Base-by-base conservation (phyloP, 441 rosid species). In the Metrosideros polymorpha region DNA sequence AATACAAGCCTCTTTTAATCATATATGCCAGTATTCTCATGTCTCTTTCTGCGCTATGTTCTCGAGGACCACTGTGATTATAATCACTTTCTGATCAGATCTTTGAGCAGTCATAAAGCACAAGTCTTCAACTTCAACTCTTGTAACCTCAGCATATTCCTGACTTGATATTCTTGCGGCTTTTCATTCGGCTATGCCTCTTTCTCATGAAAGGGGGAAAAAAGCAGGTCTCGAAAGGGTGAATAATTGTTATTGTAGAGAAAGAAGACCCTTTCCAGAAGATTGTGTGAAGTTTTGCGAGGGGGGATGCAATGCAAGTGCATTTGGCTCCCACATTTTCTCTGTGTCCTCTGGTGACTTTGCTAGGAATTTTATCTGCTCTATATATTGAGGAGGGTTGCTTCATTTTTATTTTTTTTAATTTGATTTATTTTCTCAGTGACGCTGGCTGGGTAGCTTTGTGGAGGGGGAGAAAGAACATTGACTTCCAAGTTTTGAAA, bases 91-190 rank as follows among this genome's bases (percentile, higher is more conserved):
- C 51, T 76, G 59, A 43, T 42, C 32, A 71, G 79, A 71, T 71
- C 79, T 71, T 71, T 71, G 50, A 86, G 89, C 85, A 87, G 87
- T 63, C 87, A 84, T 66, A 82, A 79, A 50, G 86, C n/a, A 85
- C 30, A 84, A 89, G 87, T 89, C 90, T 91, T 71, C 77, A 88
- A 77, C 89, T 88, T 91, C 87, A 88, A 82, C 89, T 87, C 91
- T 91, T 88, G 66, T 90, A 85, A 87, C 82, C 76, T 89, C 55
- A 79, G 82, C 89, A 84, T 88, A 71, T 71, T 71, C 79, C 79
- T 24, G 15, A 47, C 79, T 19, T 71, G n/a, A 71, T 71, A 42
- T 71, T 39, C 79, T 71, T 39, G 27, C 2, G 79, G 79, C 79
- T 71, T 71, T 71, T 71, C n/a, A 39, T 39, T 71, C 79, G n/a